Conservation (phyloP, 306 rosid species). For the Coriaria nepalensis region DNA sequence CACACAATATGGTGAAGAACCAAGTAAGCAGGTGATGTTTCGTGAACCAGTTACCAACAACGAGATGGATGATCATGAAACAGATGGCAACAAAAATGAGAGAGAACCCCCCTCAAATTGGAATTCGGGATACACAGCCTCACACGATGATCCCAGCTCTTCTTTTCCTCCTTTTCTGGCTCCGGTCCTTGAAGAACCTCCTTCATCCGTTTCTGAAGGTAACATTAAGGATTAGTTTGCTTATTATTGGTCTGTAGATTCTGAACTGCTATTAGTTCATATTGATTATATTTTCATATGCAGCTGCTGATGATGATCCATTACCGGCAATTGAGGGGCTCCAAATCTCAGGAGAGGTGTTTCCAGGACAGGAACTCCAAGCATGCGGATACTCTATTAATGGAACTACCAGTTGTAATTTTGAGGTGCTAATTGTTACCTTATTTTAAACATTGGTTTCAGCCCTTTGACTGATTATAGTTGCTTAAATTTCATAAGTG, state of each 20-base stretch:
- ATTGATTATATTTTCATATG: constrained; percentile 16
- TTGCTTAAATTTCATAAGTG: not conserved
- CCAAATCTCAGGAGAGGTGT: constrained; percentile 81
- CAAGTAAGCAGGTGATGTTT: constrained; percentile 81
- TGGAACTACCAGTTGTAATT: constrained; percentile 91
- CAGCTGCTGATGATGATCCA: constrained; percentile 94
- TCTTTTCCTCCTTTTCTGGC: constrained; percentile 60
- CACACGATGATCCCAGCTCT: constrained; percentile 59
- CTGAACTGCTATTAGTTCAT: constrained; percentile 11
- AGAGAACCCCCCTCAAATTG: constrained; percentile 50
- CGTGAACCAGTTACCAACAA: constrained; percentile 56
- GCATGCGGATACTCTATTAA: constrained; percentile 72
- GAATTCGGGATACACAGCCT: constrained; percentile 43
- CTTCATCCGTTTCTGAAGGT: constrained; percentile 96
- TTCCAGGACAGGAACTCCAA: constrained; percentile 87
- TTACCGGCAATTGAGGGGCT: constrained; percentile 80
- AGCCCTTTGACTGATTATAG: no score
- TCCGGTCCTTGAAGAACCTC: constrained; percentile 86
- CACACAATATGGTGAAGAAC: constrained; percentile 40
- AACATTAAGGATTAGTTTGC: constrained; percentile 12
- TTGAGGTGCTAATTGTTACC: constrained; percentile 53
- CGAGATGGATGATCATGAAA: constrained; percentile 59
- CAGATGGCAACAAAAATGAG: constrained; percentile 49
- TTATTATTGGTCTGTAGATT: not conserved
- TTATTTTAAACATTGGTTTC: constrained; percentile 4